Percentiles rank a stretch among this genome's conserved stretches.
Conservation (phyloP, 768 basidiomycete genomes). For the Sutorius australiensis region DNA sequence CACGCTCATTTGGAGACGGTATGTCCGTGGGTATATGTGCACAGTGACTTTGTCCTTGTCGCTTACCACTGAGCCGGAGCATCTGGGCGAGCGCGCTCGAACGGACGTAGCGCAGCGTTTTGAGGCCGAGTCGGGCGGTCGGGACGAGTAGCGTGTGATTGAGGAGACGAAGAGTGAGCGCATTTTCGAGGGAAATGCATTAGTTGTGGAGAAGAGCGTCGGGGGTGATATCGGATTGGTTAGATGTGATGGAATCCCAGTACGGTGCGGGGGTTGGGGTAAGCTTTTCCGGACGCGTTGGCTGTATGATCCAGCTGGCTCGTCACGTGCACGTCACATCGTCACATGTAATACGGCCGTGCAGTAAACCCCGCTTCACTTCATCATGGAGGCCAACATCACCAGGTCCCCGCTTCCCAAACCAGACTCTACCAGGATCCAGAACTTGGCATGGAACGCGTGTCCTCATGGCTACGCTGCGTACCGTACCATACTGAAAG, state of each 20-base stretch:
- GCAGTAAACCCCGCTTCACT: too few species aligned
- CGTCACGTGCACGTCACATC: too few species aligned
- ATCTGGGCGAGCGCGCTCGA: constrained; percentile 44
- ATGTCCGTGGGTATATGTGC: constrained; percentile 33
- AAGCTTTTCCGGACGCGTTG: too few species aligned
- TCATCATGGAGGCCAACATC: too few species aligned
- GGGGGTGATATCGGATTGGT: constrained; percentile 17
- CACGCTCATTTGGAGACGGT: constrained; percentile 51
- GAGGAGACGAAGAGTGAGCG: constrained; percentile 66
- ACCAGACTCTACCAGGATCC: too few species aligned
- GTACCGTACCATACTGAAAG: too few species aligned
- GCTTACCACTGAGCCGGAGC: constrained; percentile 47
- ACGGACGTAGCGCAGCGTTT: constrained; percentile 58
- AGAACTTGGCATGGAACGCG: too few species aligned
- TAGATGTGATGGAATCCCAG: background rate
- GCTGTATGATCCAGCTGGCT: too few species aligned
- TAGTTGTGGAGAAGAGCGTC: constrained; percentile 66
- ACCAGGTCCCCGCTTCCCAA: too few species aligned
- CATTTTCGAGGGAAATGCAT: constrained; percentile 83
- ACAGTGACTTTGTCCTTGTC: constrained; percentile 49
- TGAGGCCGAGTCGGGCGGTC: constrained; percentile 60
- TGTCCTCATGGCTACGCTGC: too few species aligned
- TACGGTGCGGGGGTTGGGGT: background rate
- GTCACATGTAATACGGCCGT: too few species aligned
- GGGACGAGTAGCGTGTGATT: constrained; percentile 79